Percentiles rank a stretch among this genome's conserved stretches.
Conservation (phyloP, 2,329 filamentous ascomycete genomes). For the Metarhizium anisopliae region DNA sequence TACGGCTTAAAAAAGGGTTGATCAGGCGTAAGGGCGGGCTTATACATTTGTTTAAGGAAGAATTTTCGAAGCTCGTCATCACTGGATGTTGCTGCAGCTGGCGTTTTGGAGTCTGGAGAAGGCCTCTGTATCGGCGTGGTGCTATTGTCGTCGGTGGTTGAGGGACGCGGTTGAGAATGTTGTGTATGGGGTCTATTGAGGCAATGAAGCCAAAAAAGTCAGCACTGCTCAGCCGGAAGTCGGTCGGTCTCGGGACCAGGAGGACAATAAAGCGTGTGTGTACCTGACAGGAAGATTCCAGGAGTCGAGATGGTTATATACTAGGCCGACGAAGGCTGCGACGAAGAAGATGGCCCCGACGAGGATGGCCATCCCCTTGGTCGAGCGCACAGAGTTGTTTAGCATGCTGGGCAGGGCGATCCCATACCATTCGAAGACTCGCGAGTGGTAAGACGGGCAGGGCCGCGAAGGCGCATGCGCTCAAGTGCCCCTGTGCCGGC, state of each 20-base stretch:
- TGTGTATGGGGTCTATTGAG: not conserved
- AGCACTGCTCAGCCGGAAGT: not conserved
- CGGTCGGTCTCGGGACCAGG: not conserved
- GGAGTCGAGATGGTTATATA: constrained; percentile 22
- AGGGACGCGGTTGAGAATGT: not conserved
- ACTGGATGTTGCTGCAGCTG: not conserved
- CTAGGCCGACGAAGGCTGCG: constrained; percentile 21
- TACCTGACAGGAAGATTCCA: constrained; percentile 16
- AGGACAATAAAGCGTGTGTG: not conserved
- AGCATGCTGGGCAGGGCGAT: constrained; percentile 14
- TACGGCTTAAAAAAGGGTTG: constrained; percentile 18
- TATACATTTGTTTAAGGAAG: constrained; percentile 24
- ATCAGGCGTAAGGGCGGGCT: constrained; percentile 18
- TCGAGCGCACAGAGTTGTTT: constrained; percentile 19
- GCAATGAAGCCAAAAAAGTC: not conserved
- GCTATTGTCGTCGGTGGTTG: not conserved
- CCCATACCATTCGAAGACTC: not conserved
- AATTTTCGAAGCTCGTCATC: constrained; percentile 17
- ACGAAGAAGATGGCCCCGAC: constrained; percentile 23
- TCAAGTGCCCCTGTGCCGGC: not conserved
- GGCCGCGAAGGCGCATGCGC: not conserved
- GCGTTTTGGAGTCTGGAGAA: not conserved
- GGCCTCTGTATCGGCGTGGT: not conserved
- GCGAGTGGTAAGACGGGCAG: not conserved
- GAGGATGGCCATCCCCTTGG: constrained; percentile 19